phyloP scores from a whole-genome alignment of 2,329 filamentous ascomycete species.

The Metarhizium album region DNA sequence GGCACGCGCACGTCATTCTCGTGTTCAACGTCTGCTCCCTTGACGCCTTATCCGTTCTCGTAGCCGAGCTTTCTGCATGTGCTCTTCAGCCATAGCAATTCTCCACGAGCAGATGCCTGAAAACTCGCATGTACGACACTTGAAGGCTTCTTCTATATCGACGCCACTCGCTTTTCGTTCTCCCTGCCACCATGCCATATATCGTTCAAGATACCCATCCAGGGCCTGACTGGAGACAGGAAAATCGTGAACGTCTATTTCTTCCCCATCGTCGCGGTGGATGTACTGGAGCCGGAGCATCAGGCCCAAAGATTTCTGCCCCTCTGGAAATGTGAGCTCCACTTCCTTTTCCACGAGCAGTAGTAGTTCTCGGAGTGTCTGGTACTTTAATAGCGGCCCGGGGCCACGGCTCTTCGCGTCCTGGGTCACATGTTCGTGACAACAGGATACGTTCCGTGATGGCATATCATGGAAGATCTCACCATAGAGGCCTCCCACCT shows the following conservation, averaged over 20 bases:
- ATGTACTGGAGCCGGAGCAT: conserved; percentile 45
- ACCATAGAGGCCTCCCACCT: conserved; percentile 59
- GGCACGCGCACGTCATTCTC: not conserved
- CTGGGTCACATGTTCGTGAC: not conserved
- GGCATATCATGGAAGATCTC: conserved; percentile 46
- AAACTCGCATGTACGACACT: conserved; percentile 80
- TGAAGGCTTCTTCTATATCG: conserved; percentile 73
- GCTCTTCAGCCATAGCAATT: conserved; percentile 49
- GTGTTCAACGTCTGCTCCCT: not conserved
- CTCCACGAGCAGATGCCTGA: conserved; percentile 70
- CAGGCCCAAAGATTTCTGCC: conserved; percentile 34
- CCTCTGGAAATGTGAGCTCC: conserved; percentile 39
- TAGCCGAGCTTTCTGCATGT: not conserved
- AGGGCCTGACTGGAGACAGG: conserved; percentile 55
- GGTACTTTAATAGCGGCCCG: conserved; percentile 32
- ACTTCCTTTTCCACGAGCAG: conserved; percentile 36
- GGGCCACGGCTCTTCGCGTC: not conserved
- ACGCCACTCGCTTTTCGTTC: conserved; percentile 64
- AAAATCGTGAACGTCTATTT: conserved; percentile 48
- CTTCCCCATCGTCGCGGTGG: conserved; percentile 38
- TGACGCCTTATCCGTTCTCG: conserved; percentile 7
- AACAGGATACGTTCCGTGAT: conserved; percentile 21
- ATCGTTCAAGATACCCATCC: conserved; percentile 53
- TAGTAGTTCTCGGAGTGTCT: conserved; percentile 36
- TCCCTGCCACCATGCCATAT: conserved; percentile 84